Conservation (phyloP, 176 grass and related monocot genomes). For the Eragrostis curvula region DNA sequence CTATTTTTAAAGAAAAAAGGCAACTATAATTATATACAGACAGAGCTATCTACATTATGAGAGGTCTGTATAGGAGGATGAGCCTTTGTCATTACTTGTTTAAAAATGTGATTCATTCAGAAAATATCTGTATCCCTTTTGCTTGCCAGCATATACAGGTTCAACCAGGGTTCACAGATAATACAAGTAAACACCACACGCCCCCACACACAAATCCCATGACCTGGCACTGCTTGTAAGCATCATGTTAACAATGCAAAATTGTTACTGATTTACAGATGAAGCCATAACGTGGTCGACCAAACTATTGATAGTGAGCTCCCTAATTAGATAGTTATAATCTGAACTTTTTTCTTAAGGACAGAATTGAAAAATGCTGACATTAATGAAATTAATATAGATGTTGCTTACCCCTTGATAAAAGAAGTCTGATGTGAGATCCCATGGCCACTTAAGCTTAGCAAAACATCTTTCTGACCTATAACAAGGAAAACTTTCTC, state of each 20-base stretch:
- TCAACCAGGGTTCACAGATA: neutral
- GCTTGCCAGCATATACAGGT: neutral
- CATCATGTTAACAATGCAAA: neutral
- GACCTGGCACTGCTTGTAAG: neutral
- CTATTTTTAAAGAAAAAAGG: neutral
- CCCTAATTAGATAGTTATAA: conserved; percentile 16
- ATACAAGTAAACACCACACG: neutral
- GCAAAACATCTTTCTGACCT: conserved; percentile 72
- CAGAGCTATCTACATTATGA: neutral
- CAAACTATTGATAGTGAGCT: conserved; percentile 7
- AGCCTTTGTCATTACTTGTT: neutral
- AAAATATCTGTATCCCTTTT: neutral
- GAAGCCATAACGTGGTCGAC: conserved; percentile 27
- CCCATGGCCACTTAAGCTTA: conserved; percentile 59
- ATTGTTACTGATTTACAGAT: conserved; percentile 15
- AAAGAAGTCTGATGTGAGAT: conserved; percentile 50
- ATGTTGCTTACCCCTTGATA: conserved; percentile 45
- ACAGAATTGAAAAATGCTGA: neutral
- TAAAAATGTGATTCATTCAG: neutral
- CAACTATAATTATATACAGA: neutral
- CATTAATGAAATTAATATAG: conserved; percentile 33
- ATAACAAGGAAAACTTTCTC: conserved; percentile 16
- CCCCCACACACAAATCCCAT: neutral
- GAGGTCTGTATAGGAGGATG: neutral
- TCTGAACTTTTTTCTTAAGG: neutral